phyloP scores from a whole-genome alignment of 2,329 filamentous ascomycete species.

The Colletotrichum liriopes region DNA sequence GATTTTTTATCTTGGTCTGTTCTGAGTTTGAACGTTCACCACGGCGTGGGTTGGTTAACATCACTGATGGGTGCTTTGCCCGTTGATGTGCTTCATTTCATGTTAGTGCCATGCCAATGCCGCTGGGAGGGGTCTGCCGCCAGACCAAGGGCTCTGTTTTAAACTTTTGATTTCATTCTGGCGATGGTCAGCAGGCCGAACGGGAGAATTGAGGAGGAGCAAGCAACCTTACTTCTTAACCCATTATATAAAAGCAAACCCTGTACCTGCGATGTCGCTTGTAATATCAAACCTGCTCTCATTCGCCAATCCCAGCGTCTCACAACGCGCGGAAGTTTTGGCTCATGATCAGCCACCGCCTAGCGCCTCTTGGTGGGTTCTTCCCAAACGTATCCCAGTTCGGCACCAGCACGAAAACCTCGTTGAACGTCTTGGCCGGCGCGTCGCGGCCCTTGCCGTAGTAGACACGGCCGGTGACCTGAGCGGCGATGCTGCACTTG shows the following conservation, averaged over 20 bases:
- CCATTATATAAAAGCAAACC: not conserved
- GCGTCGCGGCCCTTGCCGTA: constrained; percentile 76
- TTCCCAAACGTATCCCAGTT: constrained; percentile 74
- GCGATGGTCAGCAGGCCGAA: not conserved
- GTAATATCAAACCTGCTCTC: not conserved
- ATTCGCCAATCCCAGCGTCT: constrained; percentile 28
- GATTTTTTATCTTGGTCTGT: constrained; percentile 4
- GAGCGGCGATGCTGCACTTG: constrained; percentile 80
- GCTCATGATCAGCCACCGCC: constrained; percentile 77
- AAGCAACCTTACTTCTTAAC: not conserved
- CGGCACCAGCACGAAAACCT: constrained; percentile 86
- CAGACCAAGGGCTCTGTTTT: not conserved
- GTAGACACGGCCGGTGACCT: constrained; percentile 80
- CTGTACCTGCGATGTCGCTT: not conserved
- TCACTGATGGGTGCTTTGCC: not conserved
- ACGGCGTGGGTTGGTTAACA: not conserved
- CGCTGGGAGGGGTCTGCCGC: not conserved
- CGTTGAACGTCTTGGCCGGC: constrained; percentile 80
- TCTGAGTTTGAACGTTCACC: not conserved
- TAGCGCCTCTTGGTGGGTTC: constrained; percentile 68
- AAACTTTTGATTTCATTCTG: not conserved
- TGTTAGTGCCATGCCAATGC: not conserved
- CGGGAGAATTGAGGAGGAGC: not conserved
- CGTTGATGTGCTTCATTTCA: not conserved
- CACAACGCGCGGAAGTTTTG: constrained; percentile 78